Percentiles rank a stretch among this genome's conserved stretches.
phyloP scores from a whole-genome alignment of 441 rosid species.

The Gossypium laxum region DNA sequence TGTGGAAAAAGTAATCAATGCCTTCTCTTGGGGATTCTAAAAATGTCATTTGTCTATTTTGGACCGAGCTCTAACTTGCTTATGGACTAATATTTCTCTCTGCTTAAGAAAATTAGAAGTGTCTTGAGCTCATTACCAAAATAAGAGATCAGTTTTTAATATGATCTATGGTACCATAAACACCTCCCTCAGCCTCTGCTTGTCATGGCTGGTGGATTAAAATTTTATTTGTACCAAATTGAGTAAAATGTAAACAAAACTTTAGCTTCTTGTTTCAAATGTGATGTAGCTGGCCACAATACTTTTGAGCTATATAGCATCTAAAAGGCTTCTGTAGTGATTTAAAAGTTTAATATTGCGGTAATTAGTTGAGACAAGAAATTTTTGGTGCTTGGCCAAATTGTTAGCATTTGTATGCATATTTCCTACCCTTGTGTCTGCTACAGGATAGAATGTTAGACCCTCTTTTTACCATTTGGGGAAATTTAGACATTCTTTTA shows the following conservation, averaged over 20 bases:
- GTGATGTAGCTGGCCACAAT: neutral
- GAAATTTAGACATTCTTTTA: slow-evolving; percentile 3
- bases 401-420: neutral
- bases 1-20: neutral
- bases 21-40: neutral
- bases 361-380: neutral
- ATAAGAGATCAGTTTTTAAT: neutral
- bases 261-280: neutral
- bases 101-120: neutral
- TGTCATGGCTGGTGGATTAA: neutral
- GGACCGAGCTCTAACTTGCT: neutral
- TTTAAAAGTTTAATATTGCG: neutral
- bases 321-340: neutral
- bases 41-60: neutral
- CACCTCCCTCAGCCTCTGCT: neutral
- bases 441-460: slow-evolving; percentile 5
- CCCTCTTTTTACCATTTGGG: slow-evolving; percentile 1
- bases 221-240: neutral
- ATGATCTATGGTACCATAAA: neutral
- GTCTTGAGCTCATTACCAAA: neutral
- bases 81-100: neutral
- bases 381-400: neutral
- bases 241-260: neutral
- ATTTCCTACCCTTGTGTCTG: neutral
- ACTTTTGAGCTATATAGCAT: neutral